Evolutionary conservation across 192 early-diverging fungal genomes (phyloP).

Genomic region (Chytriomyces sp.): DNA sequence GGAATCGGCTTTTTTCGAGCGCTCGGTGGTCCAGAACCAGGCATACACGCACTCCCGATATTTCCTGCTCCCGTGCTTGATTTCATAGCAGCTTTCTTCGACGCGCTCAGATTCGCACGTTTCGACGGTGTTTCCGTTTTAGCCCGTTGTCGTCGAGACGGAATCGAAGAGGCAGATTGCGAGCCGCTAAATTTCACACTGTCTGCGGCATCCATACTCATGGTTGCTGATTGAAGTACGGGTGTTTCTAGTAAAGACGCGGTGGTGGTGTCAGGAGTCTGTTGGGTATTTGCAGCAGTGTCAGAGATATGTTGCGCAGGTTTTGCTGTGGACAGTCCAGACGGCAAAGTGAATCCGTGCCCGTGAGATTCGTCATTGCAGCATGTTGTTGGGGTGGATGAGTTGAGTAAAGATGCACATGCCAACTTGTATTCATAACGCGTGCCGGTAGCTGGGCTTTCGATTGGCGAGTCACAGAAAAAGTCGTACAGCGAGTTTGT

Average conservation of each 20-base stretch:
- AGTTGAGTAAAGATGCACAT: background rate
- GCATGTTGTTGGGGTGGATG: background rate
- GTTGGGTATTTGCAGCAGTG: too few relatives aligned
- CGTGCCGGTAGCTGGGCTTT: too few relatives aligned
- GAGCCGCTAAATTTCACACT: background rate
- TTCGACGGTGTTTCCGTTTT: too few relatives aligned
- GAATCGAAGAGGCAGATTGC: background rate
- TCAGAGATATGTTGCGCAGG: too few relatives aligned
- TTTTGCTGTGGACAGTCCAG: too few relatives aligned
- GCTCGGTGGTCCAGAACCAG: background rate
- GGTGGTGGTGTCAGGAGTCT: too few relatives aligned
- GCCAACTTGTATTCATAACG: background rate
- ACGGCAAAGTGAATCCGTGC: too few relatives aligned
- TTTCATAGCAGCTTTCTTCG: background rate
- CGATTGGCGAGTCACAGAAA: background rate
- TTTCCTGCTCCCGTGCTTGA: background rate
- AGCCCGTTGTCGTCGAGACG: background rate
- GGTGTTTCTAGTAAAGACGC: too few relatives aligned
- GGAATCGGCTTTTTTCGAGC: conserved; percentile 4
- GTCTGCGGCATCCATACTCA: background rate
- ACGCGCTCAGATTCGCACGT: background rate
- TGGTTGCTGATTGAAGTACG: too few relatives aligned
- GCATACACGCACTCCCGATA: background rate
- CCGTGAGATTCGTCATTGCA: background rate
- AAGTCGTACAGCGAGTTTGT: background rate